Evolutionary conservation across 1,284 basidiomycete genomes (phyloP), one percentile per base, ranked within the genome.

Genomic region (Microbotryum intermedium): DNA sequence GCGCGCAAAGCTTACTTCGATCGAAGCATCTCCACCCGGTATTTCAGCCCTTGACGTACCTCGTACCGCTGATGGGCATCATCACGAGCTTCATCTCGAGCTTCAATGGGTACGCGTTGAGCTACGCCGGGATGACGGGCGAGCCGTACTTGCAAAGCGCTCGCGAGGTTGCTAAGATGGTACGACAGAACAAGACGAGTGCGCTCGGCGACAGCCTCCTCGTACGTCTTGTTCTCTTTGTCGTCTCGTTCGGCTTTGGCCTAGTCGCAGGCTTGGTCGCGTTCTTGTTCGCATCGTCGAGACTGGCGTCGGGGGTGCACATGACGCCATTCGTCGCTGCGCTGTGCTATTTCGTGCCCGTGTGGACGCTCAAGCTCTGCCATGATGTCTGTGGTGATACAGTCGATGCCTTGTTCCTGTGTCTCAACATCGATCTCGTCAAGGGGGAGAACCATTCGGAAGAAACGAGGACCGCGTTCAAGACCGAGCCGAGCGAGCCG

Each of bases 241-340:
- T 89, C 1, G 78, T 90, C 20, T 90, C 84, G 72, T 54, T 80
- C 48, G 87, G 88, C 72, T 94, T 88, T 84, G 78, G 82, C 57
- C 53, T 85, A 45, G 63, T 74, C 16, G 62, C 66, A 21, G 69
- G 73, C 53, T 63, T 72, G 48, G 69, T 56, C 43, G 61, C 62
- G n/a, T 62, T 57, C 54, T 50, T 69, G 8, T 67, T 83, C 34
- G 72, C 76, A 0, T 65, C 64, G 9, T 39, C 34, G 34, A 39
- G 34, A 20, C 26, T 20, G 50, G 49, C 2, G 50, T 58, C 23
- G 42, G 57, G 16, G 50, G 21, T 43, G 18, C 59, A 48, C 16
- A 8, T 10, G 9, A 25, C 50, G 13, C 1, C 57, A 56, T 18
- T 63, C 50, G 39, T 68, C 29, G 61, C 64, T 2, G 29, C 61